Base-by-base conservation (phyloP, 371 early-diverging fungal species). In the Umbelopsis sp. region DNA sequence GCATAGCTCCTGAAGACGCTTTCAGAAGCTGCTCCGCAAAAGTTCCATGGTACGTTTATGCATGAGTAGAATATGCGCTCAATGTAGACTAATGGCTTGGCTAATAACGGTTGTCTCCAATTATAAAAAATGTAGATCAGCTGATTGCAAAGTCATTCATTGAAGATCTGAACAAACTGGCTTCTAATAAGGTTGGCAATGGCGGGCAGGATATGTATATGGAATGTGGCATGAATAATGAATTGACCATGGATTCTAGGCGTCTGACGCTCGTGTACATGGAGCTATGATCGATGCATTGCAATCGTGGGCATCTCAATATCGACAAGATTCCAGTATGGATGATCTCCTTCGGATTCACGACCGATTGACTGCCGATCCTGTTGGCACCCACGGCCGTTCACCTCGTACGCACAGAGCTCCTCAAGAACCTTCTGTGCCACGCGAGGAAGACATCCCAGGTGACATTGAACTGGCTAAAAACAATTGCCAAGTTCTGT, bases 401-500 rank as follows among this genome's bases (percentile, higher is more conserved):
- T 35, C 57, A 57, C 14, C 35, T 18, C 57, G 57, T 35, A 35
- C 35, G 35, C 35, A 57, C 11, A 29, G 57, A 35, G 18, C 57
- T 57, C 29, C 57, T 57, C 57, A 57, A 35, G 57, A 57, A 35
- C 35, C 57, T 4, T 35, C 57, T 57, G 37, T 29, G 9, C 57
- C 57, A 35, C 57, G 35, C 18, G 57, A 35, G 35, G 57, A 57
- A 57, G 57, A 57, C 57, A 57, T 57, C 11, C 32, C 57, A 10
- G 70, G 63, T 41, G 75, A 74, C 48, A 80, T 81, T 44, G 75
- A 81, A 69, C 51, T 83, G 29, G 81, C 84, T 44, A 81, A 78
- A 69, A 83, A 83, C 53, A 83, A 78, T 69, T 81, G 81, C 10
- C 84, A 83, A 63, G 51, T 83, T n/a, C 69, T 83, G 41, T 80